phyloP scores from a whole-genome alignment of 2,329 filamentous ascomycete genomes.

The Xylaria sp. region DNA sequence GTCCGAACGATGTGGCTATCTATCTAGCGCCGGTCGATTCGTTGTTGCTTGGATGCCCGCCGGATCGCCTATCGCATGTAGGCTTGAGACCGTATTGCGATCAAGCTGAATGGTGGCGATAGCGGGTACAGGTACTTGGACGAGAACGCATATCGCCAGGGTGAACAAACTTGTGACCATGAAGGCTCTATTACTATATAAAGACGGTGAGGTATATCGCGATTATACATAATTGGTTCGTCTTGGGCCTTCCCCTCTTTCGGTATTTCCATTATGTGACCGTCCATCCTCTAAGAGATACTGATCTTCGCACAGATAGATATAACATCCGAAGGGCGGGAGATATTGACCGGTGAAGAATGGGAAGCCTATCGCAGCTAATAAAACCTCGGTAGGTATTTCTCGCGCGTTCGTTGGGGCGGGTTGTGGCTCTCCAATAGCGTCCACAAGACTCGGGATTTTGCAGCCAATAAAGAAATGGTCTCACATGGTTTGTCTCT shows the following conservation, averaged over 20 bases:
- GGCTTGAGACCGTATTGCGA: slow-evolving; percentile 11
- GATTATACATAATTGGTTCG: not conserved
- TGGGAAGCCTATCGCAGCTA: not conserved
- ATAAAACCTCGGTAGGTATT: not conserved
- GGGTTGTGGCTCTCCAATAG: not conserved
- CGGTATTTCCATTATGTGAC: not conserved
- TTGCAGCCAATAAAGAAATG: slow-evolving; percentile 28
- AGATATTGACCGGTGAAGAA: not conserved
- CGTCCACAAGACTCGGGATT: slow-evolving; percentile 10
- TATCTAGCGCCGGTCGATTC: not conserved
- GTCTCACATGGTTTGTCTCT: slow-evolving; percentile 26
- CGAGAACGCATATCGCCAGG: not conserved
- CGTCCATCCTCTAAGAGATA: not conserved
- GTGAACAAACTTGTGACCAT: not conserved
- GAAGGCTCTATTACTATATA: not conserved
- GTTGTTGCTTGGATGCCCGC: slow-evolving; percentile 14
- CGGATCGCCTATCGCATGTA: slow-evolving; percentile 23
- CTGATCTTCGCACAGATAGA: not conserved
- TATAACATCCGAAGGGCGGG: not conserved
- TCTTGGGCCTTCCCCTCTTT: not conserved
- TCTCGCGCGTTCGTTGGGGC: slow-evolving; percentile 33
- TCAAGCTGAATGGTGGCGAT: not conserved
- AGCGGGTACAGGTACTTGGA: not conserved
- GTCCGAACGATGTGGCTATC: slow-evolving; percentile 13
- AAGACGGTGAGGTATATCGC: not conserved